These are phyloP conservation scores for Amanita jacksonii DNA, from an alignment of 768 basidiomycete genomes.

Conservation along the genomic window DNA sequence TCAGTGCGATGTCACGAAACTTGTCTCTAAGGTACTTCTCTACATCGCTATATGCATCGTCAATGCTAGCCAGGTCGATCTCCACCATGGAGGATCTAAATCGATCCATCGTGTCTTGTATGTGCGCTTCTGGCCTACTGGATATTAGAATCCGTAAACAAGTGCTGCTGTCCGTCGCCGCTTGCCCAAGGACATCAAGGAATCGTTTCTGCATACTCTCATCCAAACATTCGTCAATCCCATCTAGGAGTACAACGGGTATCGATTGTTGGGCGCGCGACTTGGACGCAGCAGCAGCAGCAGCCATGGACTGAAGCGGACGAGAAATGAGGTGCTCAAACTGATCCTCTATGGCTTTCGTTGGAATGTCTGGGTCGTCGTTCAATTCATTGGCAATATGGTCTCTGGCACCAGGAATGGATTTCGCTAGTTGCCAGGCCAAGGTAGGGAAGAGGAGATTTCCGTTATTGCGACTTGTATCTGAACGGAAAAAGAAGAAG, in stretches of 20 bases:
- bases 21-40: no score
- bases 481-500: constrained; percentile 4
- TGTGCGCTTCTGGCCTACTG: neutral
- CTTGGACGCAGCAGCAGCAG: no score
- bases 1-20: no score
- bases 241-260: neutral
- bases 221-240: neutral
- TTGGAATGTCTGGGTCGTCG: neutral
- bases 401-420: neutral
- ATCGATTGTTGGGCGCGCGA: neutral
- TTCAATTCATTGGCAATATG: neutral
- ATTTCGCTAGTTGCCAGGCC: neutral
- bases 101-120: neutral
- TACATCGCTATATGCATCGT: no score
- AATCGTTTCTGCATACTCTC: neutral
- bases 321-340: constrained; percentile 5
- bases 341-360: neutral
- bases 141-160: neutral
- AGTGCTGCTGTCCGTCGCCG: neutral
- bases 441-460: constrained; percentile 1
- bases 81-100: neutral
- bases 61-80: neutral
- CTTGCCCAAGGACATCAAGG: neutral
- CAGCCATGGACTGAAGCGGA: neutral
- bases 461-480: neutral